Base-by-base conservation (phyloP, 1,284 basidiomycete species). In the Rhodotorula sp. region DNA sequence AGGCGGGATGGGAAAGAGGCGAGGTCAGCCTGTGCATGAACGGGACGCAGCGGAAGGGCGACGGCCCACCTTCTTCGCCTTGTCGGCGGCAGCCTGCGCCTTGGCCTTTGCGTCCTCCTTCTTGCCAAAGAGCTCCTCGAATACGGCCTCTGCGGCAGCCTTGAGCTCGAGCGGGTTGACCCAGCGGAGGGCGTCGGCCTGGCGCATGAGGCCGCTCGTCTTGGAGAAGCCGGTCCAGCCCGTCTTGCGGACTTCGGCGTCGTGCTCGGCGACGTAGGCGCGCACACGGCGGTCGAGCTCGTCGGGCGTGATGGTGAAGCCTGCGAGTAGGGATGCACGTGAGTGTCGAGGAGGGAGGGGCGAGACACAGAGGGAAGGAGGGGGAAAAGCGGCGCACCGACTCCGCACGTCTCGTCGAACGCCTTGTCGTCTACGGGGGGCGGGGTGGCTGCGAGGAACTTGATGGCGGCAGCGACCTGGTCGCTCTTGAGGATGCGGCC, bases 111-210 rank as follows among this genome's bases (percentile, higher is more conserved):
- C 67, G 12, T 78, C 74, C 21, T 75, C 74, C 80, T 91, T 94
- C 4, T 88, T 83, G 25, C 97, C 96, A 81, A 95, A 97, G 44
- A 84, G 84, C 52, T 88, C 86, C 0, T 84, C 84, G 77, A 97
- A 95, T 12, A 87, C 85, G 25, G 85, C 85, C 80, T 99, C 96
- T 4, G 93, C 90, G 0, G 91, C 86, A 56, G 87, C 90, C 84
- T 98, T 98, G 71, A 98, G 85, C 62, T 98, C 95, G 9, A 93
- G 85, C 0, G 92, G 88, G 79, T 86, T 91, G 8, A 92, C 95
- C 96, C 96, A 99, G 74, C 91, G 89, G 59, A 97, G 82, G 57
- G 88, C 87, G 21, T 90, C 86, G 0, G 85, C 84, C 65, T 81
- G 84, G 61, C 90, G 93, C 69, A 93, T 85, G 3, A 86, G 86